Base-by-base conservation (phyloP, 2,329 filamentous ascomycete species). In the Periconia sp. region DNA sequence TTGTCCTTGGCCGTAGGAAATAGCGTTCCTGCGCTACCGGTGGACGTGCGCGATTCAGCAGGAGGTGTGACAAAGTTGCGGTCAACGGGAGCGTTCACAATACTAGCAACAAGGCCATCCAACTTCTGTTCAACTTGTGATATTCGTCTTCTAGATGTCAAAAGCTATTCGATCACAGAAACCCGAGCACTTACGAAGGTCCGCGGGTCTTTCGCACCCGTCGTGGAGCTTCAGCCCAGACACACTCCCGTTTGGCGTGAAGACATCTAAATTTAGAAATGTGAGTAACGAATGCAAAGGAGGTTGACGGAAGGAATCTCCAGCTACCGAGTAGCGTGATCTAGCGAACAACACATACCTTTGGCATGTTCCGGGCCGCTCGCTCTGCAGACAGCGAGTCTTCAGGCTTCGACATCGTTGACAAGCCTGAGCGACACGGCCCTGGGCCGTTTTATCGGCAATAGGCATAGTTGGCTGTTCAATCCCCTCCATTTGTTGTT, bases 71-170 rank as follows among this genome's bases (percentile, higher is more conserved):
- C 19, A 14, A 43, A 49, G 18, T 54, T 45, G 8, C 18, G 46
- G 11, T 50, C 18, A 1, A 33, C 37, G 19, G 54, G 50, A 27
- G 64, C 45, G 23, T 61, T 62, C 9, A 63, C 59, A 45, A 73
- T 62, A 27, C 59, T 67, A 15, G 70, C 66, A 27, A 72, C 64
- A 19, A 73, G 61, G 7, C 69, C 66, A 57, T 73, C 69, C 19
- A 73, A 67, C 49, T 71, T 73, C 35, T 69, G 63, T 47, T 72
- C 70, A 1, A 73, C 69, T 54, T 72, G 69, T 14, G 66, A 62
- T 10, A 73, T 73, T 19, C 70, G 69, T 42, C 70, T 71, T 41
- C 10, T 6, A 10, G 10, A 18, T 31, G 30, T 57, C 20, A 55
- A 35, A 41, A 35, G 18, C 31, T 37, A 13, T 33, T 8, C 8